Evolutionary conservation across 352 stramenopile genomes (phyloP), one percentile per base, ranked within the genome.

Genomic region (Phytophthora meadii): DNA sequence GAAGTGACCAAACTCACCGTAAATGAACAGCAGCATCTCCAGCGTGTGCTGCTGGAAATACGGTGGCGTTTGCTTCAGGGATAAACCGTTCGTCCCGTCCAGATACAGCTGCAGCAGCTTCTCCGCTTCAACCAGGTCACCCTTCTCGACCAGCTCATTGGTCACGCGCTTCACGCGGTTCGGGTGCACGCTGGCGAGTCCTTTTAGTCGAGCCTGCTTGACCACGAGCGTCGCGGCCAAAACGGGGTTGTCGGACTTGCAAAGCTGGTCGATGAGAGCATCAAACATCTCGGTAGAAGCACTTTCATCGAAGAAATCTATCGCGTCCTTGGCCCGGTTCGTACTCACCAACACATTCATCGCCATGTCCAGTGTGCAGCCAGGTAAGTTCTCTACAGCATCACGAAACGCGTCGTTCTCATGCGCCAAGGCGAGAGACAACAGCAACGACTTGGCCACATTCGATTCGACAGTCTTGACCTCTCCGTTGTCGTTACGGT

Each of bases 21-120:
- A 81, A 48, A 90, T 80, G 48, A 80, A 88, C 6, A 93, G 74
- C 68, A 88, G 55, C 82, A 87, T 82, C 75, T 93, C 82, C 54
- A 90, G 73, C 19, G 79, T 74, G 24, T 93, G 76, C 14, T 83
- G 72, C 67, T 93, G 84, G 60, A 88, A 84, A 58, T 70, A 77
- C 19, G 70, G 54, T 42, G 79, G 81, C 63, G 84, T 80, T 24
- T 89, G 77, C 41, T 74, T 77, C 22, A 90, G 65, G 8, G 74
- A 61, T 10, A 86, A 49, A n/a, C 77, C 71, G 17, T 64, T 47
- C 10, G 49, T 63, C n/a, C 72, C 68, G 28, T 74, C 61, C 48
- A 75, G 48, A 58, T 84, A 88, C 17, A 91, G 54, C 14, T 77
- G 51, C 41, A 93, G 70, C 24, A 93, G 65, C 54, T 87, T 75